Conservation (phyloP, 176 grass and related monocot species). For the Oryza longistaminata region DNA sequence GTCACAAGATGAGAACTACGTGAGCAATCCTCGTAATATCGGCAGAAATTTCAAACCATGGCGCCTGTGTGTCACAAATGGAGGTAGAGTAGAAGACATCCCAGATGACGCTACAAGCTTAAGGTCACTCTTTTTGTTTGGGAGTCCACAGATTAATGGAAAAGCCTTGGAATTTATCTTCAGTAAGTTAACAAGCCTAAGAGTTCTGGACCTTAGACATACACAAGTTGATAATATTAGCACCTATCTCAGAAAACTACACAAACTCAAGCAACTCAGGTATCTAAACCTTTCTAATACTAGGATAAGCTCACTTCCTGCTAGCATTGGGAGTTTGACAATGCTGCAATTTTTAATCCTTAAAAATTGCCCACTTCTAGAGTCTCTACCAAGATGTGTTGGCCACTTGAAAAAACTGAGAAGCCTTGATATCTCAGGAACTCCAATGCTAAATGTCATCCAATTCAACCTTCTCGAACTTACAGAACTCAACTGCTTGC, state of each 20-base stretch:
- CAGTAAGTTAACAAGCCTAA: not conserved
- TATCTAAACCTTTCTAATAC: slow-evolving; percentile 26
- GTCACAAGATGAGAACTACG: slow-evolving; percentile 10
- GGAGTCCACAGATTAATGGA: too few species aligned
- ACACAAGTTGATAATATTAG: not conserved
- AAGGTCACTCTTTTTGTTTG: not conserved
- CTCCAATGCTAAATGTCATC: not conserved
- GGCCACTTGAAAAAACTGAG: not conserved
- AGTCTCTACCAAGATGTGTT: not conserved
- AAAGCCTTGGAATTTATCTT: too few species aligned
- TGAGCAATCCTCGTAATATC: not conserved
- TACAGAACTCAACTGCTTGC: not conserved
- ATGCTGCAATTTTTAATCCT: slow-evolving; percentile 22
- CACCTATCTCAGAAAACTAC: not conserved
- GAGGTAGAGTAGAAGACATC: not conserved
- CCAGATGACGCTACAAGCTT: not conserved
- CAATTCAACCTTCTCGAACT: not conserved
- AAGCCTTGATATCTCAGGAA: slow-evolving; percentile 19
- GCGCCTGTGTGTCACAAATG: not conserved
- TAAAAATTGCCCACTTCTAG: not conserved
- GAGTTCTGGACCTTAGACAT: slow-evolving; percentile 20
- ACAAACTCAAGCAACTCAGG: not conserved
- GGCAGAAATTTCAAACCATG: not conserved
- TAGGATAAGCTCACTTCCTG: not conserved
- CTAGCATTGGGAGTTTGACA: not conserved